Evolutionary conservation across 2,329 filamentous ascomycete genomes (phyloP), one percentile per base, ranked within the genome.

Genomic region (Phaeosphaeriaceae sp.): DNA sequence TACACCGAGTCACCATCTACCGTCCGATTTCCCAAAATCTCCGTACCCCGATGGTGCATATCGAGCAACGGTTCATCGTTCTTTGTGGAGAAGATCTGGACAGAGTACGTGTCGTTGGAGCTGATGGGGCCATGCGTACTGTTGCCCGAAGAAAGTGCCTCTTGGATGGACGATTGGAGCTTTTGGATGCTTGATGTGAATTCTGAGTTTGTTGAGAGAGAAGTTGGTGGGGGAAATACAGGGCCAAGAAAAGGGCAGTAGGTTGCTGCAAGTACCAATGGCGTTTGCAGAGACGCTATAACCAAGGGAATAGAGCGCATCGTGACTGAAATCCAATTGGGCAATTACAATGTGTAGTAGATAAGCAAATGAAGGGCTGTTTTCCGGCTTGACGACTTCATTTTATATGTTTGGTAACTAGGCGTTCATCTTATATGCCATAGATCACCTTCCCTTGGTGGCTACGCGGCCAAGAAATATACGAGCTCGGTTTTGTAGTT

Each of bases 1-100:
- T 77, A 78, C 15, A 79, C 75, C 30, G 70, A 74, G 47, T 78
- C 60, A n/a, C 65, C 72, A 50, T 77, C 70, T 7, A 58, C 6
- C 0, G 48, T 33, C 9, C 42, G 15, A n/a, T 54, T 46, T 2
- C 51, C 51, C 7, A 46, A 26, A 3, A 58, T 9, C 4, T 16
- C 38, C 6, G 28, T 13, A 4, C 51, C 54, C n/a, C 40, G 51
- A 13, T 37, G 51, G 29, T 58, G 54, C 8, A 47, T 50, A 8
- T 58, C 51, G 6, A 54, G n/a, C 15, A 58, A 36, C 3, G 38
- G 46, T 11, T 37, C 18, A 15, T 46, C 34, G 3, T 48, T 37
- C 2, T n/a, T 12, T 0, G 48, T 46, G 3, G 54, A 54, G 35
- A 54, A 58, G 13, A 58, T 43, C 30, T 58, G 54, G 11, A 58